A percentile compares a stretch with the other conserved stretches of the same genome.
Evolutionary conservation across 139 green algal genomes (phyloP).

Genomic region (Coelastrella sp.): DNA sequence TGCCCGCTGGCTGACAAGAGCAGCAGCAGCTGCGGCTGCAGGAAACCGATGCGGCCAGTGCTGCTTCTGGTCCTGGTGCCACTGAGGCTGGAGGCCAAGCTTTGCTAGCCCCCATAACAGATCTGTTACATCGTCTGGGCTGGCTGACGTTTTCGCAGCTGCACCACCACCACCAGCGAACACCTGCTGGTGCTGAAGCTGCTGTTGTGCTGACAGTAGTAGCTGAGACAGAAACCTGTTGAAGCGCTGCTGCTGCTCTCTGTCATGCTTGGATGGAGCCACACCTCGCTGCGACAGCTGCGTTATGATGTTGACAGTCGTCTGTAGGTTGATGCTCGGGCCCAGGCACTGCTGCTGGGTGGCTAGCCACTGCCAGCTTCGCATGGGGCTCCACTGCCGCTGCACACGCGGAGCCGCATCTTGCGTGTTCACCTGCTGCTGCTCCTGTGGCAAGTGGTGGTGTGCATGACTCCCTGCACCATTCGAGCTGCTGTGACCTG

Average conservation of each 20-base stretch:
- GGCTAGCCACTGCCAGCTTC: constrained; percentile 30
- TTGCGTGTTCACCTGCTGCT: not conserved
- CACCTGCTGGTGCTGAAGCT: constrained; percentile 27
- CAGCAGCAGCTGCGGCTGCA: not conserved
- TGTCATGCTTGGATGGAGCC: not conserved
- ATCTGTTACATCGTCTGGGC: constrained; percentile 14
- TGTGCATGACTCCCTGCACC: too few relatives aligned
- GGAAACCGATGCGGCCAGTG: not conserved
- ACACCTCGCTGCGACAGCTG: constrained; percentile 30
- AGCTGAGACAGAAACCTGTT: constrained; percentile 4
- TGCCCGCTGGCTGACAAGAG: not conserved
- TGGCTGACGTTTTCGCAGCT: not conserved
- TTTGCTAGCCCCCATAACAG: constrained; percentile 24
- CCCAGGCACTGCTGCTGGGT: not conserved
- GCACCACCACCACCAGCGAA: not conserved
- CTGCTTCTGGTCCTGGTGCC: constrained; percentile 29
- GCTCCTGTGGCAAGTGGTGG: not conserved
- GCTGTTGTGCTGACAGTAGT: constrained; percentile 3
- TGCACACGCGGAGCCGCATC: not conserved
- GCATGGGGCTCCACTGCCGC: not conserved
- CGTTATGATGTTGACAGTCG: constrained; percentile 28
- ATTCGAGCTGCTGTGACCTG: too few relatives aligned
- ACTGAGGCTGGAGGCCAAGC: constrained; percentile 13
- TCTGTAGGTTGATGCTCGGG: not conserved
- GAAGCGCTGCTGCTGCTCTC: constrained; percentile 28